Base-by-base conservation (phyloP, 306 rosid genomes). In the Prunus mongolica region DNA sequence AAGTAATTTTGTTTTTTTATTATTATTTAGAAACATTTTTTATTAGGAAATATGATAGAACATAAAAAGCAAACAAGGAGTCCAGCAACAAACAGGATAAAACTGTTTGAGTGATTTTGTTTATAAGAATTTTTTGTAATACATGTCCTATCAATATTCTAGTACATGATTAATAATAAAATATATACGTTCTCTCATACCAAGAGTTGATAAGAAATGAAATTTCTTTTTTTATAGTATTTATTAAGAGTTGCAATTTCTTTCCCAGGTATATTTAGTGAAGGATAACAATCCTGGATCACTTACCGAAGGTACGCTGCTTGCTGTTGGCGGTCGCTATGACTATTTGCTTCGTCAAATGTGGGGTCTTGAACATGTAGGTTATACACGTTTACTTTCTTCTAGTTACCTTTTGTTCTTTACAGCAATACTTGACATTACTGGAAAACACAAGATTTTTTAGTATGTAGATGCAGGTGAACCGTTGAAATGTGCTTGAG, bases 321-420 rank as follows among this genome's bases (percentile, higher is more conserved):
- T 93, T 75, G 93, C 97, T 81, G 87, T 86, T 75, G 98, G 97
- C 25, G 98, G 98, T 72, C 88, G 96, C 85, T 90, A 93, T 84
- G 94, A 93, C 84, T 85, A 85, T 84, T 79, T 91, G 86, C 89
- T 93, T 77, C 93, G 86, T 71, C 91, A 87, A 77, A 79, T 87
- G 85, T 87, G 94, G 96, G 84, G 82, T 77, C 85, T 46, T 64
- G 87, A 89, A 79, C 79, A 81, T 81, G 98, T 93, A 83, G 72
- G 96, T 81, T 82, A 46, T 67, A 34, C 65, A n/a, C 13, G 28
- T 34, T 0, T 15, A 71, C 28, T 71, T 51, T 54, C 65, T 34
- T 71, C 7, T 30, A 51, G n/a, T 71, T 56, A n/a, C 30, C n/a
- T 54, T 71, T 54, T 6, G 34, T 70, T 70, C 19, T 19, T 28